These are phyloP conservation scores for Bonia amplexicaulis DNA, from an alignment of 176 grass and related monocot species.

Conservation along the genomic window DNA sequence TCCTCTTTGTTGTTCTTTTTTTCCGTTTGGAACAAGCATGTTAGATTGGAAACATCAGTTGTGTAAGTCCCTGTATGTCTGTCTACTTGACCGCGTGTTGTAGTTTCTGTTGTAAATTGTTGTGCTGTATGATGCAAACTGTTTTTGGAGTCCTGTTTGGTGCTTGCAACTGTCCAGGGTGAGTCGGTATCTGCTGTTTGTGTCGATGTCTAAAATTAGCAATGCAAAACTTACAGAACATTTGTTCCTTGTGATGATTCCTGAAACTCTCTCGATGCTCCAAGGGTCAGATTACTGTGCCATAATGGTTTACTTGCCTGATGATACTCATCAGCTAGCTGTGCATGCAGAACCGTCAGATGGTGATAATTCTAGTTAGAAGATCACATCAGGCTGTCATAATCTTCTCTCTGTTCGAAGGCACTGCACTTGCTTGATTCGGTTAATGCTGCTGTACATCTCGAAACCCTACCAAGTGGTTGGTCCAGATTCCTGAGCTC, in stretches of 20 bases:
- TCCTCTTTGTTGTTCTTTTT: background rate
- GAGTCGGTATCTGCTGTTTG: background rate
- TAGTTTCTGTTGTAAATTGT: conserved; percentile 35
- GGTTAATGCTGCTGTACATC: background rate
- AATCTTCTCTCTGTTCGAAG: conserved; percentile 9
- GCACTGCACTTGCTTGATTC: background rate
- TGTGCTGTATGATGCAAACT: conserved; percentile 21
- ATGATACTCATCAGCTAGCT: background rate
- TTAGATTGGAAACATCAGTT: conserved; percentile 5
- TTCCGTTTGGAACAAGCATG: background rate
- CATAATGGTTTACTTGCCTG: background rate
- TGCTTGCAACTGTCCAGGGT: background rate
- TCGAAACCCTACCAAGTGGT: background rate
- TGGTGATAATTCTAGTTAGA: conserved; percentile 19
- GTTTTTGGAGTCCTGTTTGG: background rate
- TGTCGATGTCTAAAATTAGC: background rate
- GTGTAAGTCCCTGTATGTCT: conserved; percentile 12
- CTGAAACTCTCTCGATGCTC: background rate
- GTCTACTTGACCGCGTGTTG: background rate
- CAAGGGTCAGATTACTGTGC: background rate
- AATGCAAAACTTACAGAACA: background rate
- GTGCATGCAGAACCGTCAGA: conserved; percentile 3
- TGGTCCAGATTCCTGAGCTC: conserved; percentile 14
- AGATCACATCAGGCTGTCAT: conserved; percentile 31
- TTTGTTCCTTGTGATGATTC: background rate